Base-by-base conservation (phyloP, 208 protist genomes). In the Zelonia costaricensis region DNA sequence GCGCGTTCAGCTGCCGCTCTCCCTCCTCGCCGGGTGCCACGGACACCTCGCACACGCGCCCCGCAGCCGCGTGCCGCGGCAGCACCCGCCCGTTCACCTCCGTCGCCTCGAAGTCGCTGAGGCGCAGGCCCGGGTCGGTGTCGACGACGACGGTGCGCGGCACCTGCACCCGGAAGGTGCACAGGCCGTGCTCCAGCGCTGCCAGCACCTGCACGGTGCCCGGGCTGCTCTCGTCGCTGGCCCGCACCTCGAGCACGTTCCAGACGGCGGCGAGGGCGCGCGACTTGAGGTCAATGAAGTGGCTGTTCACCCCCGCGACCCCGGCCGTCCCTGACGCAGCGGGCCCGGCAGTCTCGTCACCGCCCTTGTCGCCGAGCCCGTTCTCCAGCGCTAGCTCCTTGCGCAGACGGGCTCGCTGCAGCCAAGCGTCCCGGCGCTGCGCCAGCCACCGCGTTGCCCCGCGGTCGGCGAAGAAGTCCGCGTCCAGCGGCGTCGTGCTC, bases 231-330 rank as follows among this genome's bases (percentile, higher is more conserved):
- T 88, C 82, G 7, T 69, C 69, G 9, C 51, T 49, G 16, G 86
- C 81, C 15, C 91, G 82, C 38, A 94, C 76, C 61, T 96, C 91
- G 33, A 96, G 47, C 30, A 96, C 74, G 39, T 92, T 73, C 88
- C 91, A 96, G 22, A 66, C 71, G 0, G 72, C 51, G 4, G 86
- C 68, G 33, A 96, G 61, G 18, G 91, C 87, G 40, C 82, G 80
- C 7, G 84, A 82, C 48, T 85, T 91, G 16, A 92, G 38, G 61
- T 96, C 88, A 55, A 96, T 89, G 61, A 94, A 89, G 61, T 87
- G 85, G 42, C 68, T 78, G 59, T 72, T 77, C 31, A 81, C n/a
- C 6, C 55, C 30, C 12, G 55, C 30, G 28, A 25, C 35, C 27
- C 20, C 51, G 39, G 22, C 6, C 47, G 33, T n/a, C n/a, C n/a